Evolutionary conservation across 257 asterid species (phyloP), one percentile per base, ranked within the genome.

Genomic region (Henckelia pumila): DNA sequence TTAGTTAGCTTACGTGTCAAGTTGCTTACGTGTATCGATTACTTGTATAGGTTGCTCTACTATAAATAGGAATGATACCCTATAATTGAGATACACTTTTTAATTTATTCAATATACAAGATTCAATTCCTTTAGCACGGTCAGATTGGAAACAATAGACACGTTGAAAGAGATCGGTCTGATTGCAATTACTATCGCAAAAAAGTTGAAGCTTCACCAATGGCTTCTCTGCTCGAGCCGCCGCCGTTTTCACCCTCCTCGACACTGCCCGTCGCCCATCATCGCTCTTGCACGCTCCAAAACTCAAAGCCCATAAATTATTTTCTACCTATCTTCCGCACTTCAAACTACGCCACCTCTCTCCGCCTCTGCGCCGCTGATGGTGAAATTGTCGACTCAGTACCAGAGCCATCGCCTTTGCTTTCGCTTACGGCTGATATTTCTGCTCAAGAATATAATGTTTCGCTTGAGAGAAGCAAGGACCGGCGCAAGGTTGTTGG

Each of bases 401-500:
- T 70, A 16, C 25, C 66, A 7, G 60, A 64, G 23, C 61, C 73
- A 17, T 35, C 73, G 29, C 64, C 70, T 3, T 35, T 37, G 47
- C 74, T 20, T 65, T 67, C 40, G 61, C 61, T 7, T 77, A 53
- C 70, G 32, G 52, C 68, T 62, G 88, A 86, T 10, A 64, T 79
- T 71, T 49, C 78, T 22, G 16, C 69, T 11, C 76, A 28, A n/a
- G 80, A 68, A 40, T 19, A 63, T 64, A 67, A 22, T 64, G 75
- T 47, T 22, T 61, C 80, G 24, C 67, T 64, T 8, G 90, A 75
- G 67, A 75, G 76, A 66, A 79, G 78, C 62, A 82, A 72, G 76
- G 93, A 91, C 72, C 80, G 89, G 19, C 84, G 97, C 63, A 84
- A 76, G 78, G 81, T 88, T 70, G 98, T 91, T 64, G 82, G 87